These are phyloP conservation scores for Kernera saxatilis DNA, from an alignment of 345 rosid species.

Conservation along the genomic window DNA sequence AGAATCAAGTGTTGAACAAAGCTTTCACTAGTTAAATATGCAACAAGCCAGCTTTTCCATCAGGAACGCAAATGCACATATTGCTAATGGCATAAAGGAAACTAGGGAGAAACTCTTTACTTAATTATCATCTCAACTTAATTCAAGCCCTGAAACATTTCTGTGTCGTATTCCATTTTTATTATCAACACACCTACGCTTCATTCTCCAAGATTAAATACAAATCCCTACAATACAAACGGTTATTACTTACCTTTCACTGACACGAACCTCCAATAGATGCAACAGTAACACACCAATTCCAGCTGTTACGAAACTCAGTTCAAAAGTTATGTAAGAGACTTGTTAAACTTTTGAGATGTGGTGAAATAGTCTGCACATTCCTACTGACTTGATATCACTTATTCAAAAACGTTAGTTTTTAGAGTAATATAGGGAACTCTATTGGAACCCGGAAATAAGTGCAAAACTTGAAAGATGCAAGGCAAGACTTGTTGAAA, in stretches of 20 bases:
- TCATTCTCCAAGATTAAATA: too few relatives aligned
- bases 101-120: background rate
- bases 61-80: background rate
- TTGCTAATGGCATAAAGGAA: background rate
- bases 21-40: background rate
- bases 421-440: background rate
- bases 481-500: background rate
- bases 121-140: background rate
- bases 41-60: too few relatives aligned
- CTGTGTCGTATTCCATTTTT: too few relatives aligned
- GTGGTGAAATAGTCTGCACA: background rate
- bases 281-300: slow-evolving; percentile 3
- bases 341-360: background rate
- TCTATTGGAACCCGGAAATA: background rate
- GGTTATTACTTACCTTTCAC: background rate
- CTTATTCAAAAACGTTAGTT: background rate
- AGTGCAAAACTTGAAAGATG: background rate
- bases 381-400: background rate
- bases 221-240: too few relatives aligned
- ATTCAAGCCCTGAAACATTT: background rate
- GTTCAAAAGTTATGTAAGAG: background rate
- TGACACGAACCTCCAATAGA: background rate
- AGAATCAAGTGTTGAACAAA: background rate
- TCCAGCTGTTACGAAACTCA: background rate
- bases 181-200: too few relatives aligned